Base-by-base conservation (phyloP, 139 green algal species). In the Chlorella sorokiniana region DNA sequence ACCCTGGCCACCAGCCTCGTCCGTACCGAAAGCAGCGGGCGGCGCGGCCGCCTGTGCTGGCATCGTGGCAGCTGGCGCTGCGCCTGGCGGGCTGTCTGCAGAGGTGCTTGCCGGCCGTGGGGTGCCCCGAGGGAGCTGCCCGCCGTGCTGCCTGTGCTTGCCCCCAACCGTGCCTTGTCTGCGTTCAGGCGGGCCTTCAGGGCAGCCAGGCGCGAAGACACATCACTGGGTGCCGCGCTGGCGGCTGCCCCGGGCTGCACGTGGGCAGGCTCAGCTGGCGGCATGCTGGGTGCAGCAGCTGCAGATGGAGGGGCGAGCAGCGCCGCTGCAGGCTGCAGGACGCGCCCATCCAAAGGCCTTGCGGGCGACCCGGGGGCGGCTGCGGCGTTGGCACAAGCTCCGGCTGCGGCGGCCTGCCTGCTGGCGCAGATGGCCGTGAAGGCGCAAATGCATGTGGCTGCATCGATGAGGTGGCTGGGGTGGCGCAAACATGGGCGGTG, bases 151-250 rank as follows among this genome's bases (percentile, higher is more conserved):
- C 14, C 5, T 7, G 65, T 73, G 37, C 11, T 54, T 37, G 63
- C 4, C 4, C 68, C 41, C 10, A 69, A 37, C 68, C 75, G 56
- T 4, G 69, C 56, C 33, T 78, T 83, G 45, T 83, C 74, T 25
- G 74, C 82, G 54, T 75, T 44, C 72, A 87, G 41, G 48, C 82
- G 84, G 11, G 78, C 78, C 72, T 84, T 87, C 11, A 87, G 22
- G 0, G 83, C 83, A 18, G 78, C 76, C 29, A 87, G 68, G 23
- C 83, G 52, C 20, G 77, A 64, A 0, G 76, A 51, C 25, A 87
- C 83, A 54, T 87, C 83, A 0, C 38, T 23, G 8, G 71, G 61
- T 25, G 44, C 38, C 11, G 23, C 31, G 27, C 44, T 35, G 1
- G 41, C 33, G 16, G 41, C 41, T 23, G 61, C 41, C 1, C 27